Evolutionary conservation across 257 asterid species (phyloP).

Genomic region (Rubia yunnanensis): DNA sequence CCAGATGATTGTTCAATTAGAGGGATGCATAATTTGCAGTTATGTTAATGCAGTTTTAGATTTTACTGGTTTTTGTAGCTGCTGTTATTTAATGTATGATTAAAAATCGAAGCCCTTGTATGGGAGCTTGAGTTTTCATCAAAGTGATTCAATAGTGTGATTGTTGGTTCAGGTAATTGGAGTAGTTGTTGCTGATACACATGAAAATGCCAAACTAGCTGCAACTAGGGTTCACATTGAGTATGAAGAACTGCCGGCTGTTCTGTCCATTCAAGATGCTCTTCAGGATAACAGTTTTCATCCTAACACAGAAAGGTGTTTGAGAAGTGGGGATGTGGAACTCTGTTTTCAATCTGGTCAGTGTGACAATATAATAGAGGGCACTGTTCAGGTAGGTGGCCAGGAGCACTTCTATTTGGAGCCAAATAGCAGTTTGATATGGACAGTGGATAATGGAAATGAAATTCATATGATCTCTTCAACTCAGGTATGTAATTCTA

Average conservation of each 20-base stretch:
- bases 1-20: neutral
- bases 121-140: neutral
- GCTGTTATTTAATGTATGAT: neutral
- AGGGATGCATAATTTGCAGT: neutral
- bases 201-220: conserved; percentile 82
- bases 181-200: conserved; percentile 93
- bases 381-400: conserved; percentile 82
- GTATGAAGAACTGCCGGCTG: conserved; percentile 81
- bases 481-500: conserved; percentile 52
- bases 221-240: conserved; percentile 72
- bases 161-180: conserved; percentile 62
- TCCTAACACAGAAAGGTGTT: conserved; percentile 58
- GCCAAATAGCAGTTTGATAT: conserved; percentile 71
- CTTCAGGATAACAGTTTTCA: conserved; percentile 59
- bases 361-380: conserved; percentile 83
- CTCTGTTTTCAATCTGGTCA: conserved; percentile 56
- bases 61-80: neutral
- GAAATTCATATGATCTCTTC: conserved; percentile 97
- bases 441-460: conserved; percentile 91
- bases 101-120: neutral
- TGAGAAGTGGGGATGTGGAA: conserved; percentile 63
- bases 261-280: conserved; percentile 81
- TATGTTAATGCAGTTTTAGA: neutral
- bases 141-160: neutral
- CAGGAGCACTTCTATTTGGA: conserved; percentile 98